phyloP scores from a whole-genome alignment of 768 basidiomycete species.

The Pleurotus cornucopiae region DNA sequence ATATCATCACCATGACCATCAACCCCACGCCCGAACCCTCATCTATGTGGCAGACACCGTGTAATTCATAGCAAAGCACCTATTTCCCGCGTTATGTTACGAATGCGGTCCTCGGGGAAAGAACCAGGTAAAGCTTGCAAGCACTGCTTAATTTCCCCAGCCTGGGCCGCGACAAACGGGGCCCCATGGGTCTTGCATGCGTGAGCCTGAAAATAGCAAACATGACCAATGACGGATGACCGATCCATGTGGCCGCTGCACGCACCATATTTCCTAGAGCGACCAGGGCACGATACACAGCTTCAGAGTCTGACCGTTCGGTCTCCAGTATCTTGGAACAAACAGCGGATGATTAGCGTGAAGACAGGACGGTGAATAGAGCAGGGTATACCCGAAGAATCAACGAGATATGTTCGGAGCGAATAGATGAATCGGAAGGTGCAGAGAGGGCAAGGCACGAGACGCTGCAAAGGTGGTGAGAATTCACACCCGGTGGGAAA shows the following conservation, averaged over 20 bases:
- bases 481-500: constrained; percentile 3
- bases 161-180: constrained; percentile 34
- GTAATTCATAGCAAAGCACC: constrained; percentile 32
- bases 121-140: constrained; percentile 34
- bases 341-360: background rate
- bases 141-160: constrained; percentile 33
- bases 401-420: constrained; percentile 39
- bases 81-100: constrained; percentile 48
- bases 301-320: constrained; percentile 59
- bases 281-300: constrained; percentile 65
- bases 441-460: constrained; percentile 54
- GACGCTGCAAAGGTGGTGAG: constrained; percentile 39
- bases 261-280: constrained; percentile 72
- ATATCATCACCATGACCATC: too few species aligned
- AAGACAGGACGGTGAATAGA: background rate
- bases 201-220: constrained; percentile 37
- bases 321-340: constrained; percentile 38
- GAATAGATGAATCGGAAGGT: constrained; percentile 33
- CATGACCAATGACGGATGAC: constrained; percentile 1
- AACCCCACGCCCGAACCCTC: too few species aligned
- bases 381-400: constrained; percentile 40
- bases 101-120: constrained; percentile 60
- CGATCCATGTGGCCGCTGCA: constrained; percentile 2
- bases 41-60: too few species aligned
- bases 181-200: constrained; percentile 34